phyloP scores from a whole-genome alignment of 495 filamentous ascomycete species.

The Hypoxylon rickii region DNA sequence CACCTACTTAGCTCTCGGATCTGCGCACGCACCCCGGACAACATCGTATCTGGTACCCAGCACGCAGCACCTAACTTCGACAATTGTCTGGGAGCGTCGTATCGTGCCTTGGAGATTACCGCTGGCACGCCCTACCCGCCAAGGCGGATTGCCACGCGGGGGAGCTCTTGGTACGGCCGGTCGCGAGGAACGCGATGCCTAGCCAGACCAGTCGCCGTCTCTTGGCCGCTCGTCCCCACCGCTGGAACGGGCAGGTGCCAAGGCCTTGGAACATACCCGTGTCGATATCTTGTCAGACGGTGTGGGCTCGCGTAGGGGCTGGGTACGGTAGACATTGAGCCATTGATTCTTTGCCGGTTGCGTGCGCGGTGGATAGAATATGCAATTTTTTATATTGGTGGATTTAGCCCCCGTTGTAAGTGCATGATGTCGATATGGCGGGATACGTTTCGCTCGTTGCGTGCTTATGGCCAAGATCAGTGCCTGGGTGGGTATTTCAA shows the following conservation, averaged over 20 bases:
- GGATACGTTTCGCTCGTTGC: not conserved
- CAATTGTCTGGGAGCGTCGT: too few species aligned
- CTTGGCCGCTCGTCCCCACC: not conserved
- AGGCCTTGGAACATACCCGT: not conserved
- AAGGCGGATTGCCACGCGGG: not conserved
- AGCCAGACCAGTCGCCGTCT: slow-evolving; percentile 1
- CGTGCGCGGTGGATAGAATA: not conserved
- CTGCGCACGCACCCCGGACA: too few species aligned
- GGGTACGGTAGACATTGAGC: not conserved
- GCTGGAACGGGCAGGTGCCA: slow-evolving; percentile 5
- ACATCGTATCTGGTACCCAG: too few species aligned
- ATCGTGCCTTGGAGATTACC: not conserved
- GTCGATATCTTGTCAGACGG: too few species aligned
- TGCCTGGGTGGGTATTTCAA: too few species aligned
- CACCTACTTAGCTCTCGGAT: too few species aligned
- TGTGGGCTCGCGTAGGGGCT: too few species aligned
- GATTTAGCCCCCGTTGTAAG: too few species aligned
- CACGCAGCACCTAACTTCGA: too few species aligned
- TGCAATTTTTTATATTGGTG: too few species aligned
- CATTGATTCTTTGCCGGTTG: not conserved
- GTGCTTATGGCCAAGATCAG: too few species aligned
- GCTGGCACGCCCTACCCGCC: not conserved
- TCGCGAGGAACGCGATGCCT: not conserved
- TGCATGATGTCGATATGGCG: not conserved
- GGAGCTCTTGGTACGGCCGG: not conserved